Percentiles rank a stretch among this genome's conserved stretches.
Conservation (phyloP, 1,139 yeast genomes). For the Geotrichum klebahnii region DNA sequence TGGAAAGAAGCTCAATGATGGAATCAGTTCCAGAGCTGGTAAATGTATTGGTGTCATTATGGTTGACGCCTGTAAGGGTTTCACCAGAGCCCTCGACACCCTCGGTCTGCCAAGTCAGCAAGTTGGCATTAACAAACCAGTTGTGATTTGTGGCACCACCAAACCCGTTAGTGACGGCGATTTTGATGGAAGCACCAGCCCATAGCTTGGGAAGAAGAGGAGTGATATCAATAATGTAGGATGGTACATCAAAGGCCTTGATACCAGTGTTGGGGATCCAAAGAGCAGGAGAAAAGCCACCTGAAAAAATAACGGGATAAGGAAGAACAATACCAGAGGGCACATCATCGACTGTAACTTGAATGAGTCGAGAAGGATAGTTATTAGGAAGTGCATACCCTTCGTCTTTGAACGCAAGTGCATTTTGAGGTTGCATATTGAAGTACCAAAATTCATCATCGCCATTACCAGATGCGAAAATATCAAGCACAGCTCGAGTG, state of each 20-base stretch:
- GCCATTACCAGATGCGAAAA: conserved; percentile 70
- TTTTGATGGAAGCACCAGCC: conserved; percentile 37
- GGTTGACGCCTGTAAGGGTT: conserved; percentile 13
- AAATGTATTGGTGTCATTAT: conserved; percentile 16
- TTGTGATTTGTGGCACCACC: conserved; percentile 42
- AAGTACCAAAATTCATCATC: conserved; percentile 83
- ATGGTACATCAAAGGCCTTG: conserved; percentile 66
- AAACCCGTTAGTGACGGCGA: conserved; percentile 55
- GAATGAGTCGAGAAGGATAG: conserved; percentile 45
- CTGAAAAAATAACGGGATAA: conserved; percentile 58
- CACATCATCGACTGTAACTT: conserved; percentile 35
- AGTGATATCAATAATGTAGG: conserved; percentile 62
- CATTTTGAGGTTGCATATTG: conserved; percentile 52
- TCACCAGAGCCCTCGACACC: conserved; percentile 34
- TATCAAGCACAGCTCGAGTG: conserved; percentile 53
- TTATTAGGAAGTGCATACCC: conserved; percentile 37
- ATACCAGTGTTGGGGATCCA: conserved; percentile 77
- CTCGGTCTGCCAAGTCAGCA: conserved; percentile 55
- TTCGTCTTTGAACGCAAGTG: conserved; percentile 37
- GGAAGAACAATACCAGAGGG: conserved; percentile 41
- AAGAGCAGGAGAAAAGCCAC: conserved; percentile 71
- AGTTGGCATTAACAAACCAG: conserved; percentile 69
- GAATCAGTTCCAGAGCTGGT: conserved; percentile 11
- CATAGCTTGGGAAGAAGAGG: conserved; percentile 62
- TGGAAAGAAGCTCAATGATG: conserved; percentile 18